Percentiles rank a stretch among this genome's conserved stretches.
Conservation (phyloP, 1,284 basidiomycete species). For the Leccinum griseonigrum region DNA sequence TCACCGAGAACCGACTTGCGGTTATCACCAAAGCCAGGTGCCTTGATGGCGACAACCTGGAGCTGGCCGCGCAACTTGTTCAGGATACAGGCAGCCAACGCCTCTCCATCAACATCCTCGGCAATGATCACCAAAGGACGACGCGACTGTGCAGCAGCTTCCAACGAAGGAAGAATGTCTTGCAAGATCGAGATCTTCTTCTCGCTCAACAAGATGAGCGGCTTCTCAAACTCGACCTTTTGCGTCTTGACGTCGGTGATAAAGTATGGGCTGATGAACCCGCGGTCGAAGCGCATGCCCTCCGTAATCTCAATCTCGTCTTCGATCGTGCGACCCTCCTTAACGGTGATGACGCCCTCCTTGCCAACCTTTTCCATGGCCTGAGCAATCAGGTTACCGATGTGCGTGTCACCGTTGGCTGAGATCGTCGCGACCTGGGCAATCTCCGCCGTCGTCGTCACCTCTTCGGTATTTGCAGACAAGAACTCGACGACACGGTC, state of each 20-base stretch:
- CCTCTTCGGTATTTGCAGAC: constrained; percentile 85
- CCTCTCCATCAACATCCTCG: constrained; percentile 97
- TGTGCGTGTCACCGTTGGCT: constrained; percentile 93
- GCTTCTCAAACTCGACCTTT: constrained; percentile 97
- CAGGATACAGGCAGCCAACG: constrained; percentile 94
- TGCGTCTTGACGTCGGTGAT: constrained; percentile 98
- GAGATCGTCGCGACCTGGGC: constrained; percentile 98
- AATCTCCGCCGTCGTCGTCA: constrained; percentile 97
- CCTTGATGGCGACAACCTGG: constrained; percentile 91
- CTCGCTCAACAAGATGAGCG: constrained; percentile 89
- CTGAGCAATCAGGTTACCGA: constrained; percentile 96
- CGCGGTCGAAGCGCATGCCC: constrained; percentile 99
- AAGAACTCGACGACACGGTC: constrained; percentile 95
- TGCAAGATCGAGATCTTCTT: constrained; percentile 97
- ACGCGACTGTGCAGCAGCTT: constrained; percentile 87
- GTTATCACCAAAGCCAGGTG: constrained; percentile 99
- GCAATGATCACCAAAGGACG: constrained; percentile 95
- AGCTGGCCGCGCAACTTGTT: constrained; percentile 99
- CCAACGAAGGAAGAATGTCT: constrained; percentile 94
- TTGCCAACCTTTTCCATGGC: constrained; percentile 99
- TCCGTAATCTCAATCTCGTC: constrained; percentile 99
- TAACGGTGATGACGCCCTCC: constrained; percentile 99
- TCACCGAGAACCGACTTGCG: constrained; percentile 97
- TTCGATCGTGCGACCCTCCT: constrained; percentile 96
- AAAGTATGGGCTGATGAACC: constrained; percentile 98